Evolutionary conservation across 306 rosid genomes (phyloP).

Genomic region (Pyrus communis): DNA sequence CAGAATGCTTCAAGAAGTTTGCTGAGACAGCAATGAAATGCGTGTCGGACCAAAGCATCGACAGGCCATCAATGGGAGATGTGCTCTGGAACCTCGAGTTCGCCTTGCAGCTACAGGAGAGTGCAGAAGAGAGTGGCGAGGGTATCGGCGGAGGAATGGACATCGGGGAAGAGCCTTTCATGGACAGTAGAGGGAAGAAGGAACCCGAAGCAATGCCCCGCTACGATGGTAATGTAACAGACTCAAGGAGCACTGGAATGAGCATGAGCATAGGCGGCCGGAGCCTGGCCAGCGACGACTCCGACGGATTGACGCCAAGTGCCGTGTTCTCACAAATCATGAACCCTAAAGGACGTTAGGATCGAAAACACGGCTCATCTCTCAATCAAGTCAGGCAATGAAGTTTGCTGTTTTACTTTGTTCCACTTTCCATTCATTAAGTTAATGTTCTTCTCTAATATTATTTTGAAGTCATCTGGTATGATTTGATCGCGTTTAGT

Average conservation of each 20-base stretch:
- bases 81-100: slow-evolving; percentile 98
- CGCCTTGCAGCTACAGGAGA: slow-evolving; percentile 96
- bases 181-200: slow-evolving; percentile 57
- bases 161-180: slow-evolving; percentile 50
- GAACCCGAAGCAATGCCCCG: slow-evolving; percentile 37
- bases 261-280: slow-evolving; percentile 98
- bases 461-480: background rate
- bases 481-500: slow-evolving; percentile 35
- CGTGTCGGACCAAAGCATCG: slow-evolving; percentile 88
- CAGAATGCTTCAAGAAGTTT: slow-evolving; percentile 87
- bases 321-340: slow-evolving; percentile 97
- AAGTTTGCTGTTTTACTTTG: slow-evolving; percentile 25
- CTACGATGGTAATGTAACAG: slow-evolving; percentile 61
- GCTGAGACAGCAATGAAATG: slow-evolving; percentile 99
- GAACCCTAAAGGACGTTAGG: slow-evolving; percentile 98
- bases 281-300: slow-evolving; percentile 93
- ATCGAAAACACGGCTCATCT: slow-evolving; percentile 4
- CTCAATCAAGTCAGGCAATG: slow-evolving; percentile 14
- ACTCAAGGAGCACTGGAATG: slow-evolving; percentile 88
- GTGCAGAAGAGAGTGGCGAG: slow-evolving; percentile 83
- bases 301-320: slow-evolving; percentile 95
- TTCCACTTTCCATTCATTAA: background rate
- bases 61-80: slow-evolving; percentile 98
- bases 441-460: background rate
- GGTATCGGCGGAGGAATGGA: slow-evolving; percentile 34